Evolutionary conservation across 108 stramenopile species (phyloP).

Genomic region (Aurantiochytrium sp.): DNA sequence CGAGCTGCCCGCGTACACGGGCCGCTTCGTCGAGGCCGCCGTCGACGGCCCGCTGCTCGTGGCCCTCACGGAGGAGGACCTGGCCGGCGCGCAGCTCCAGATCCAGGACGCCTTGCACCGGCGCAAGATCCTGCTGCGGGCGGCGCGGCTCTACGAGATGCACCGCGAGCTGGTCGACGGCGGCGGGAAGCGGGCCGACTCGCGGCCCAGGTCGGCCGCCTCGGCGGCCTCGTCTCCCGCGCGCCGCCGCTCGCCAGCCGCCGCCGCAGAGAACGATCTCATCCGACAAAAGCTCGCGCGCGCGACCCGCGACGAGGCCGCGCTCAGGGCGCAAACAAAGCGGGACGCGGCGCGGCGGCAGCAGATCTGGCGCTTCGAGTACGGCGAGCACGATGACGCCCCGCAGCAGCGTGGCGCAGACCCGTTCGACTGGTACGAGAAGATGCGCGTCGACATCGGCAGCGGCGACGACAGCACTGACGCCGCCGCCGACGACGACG

Average conservation of each 20-base stretch:
- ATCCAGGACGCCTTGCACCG: neutral
- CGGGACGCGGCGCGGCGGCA: neutral
- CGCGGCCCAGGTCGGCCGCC: neutral
- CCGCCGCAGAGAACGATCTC: neutral
- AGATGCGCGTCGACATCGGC: neutral
- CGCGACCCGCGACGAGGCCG: neutral
- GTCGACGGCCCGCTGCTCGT: constrained; percentile 1
- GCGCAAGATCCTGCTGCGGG: neutral
- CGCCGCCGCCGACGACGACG: neutral
- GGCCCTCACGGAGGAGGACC: neutral
- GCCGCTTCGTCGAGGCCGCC: neutral
- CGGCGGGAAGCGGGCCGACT: neutral
- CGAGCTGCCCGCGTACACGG: neutral
- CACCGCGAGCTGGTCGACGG: neutral
- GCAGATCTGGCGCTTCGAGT: neutral
- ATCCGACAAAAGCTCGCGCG: neutral
- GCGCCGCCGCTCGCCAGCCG: no score
- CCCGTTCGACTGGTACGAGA: neutral
- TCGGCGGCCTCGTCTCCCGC: neutral
- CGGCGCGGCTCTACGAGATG: neutral
- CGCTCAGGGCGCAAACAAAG: neutral
- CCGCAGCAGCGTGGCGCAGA: neutral
- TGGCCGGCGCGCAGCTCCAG: neutral
- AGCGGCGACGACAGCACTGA: neutral
- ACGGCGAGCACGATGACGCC: neutral